Conservation (phyloP, 306 rosid species). For the Vachellia pachyceras region DNA sequence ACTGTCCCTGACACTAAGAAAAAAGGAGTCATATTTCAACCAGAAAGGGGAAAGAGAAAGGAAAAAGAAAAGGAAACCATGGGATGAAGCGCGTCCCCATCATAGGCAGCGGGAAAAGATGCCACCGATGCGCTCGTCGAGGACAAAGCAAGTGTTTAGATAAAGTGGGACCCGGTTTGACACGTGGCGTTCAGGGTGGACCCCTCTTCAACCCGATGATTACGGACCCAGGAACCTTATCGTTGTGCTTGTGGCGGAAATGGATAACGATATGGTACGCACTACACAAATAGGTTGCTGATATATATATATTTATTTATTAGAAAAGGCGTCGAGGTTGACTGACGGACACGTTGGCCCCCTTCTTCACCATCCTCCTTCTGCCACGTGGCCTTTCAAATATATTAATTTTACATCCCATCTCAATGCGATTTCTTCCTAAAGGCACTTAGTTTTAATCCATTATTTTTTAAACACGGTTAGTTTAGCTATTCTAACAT, state of each 20-base stretch:
- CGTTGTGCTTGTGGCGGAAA: not conserved
- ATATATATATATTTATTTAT: not conserved
- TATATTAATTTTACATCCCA: too few species aligned
- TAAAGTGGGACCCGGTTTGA: slow-evolving; percentile 41
- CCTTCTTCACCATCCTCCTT: not conserved
- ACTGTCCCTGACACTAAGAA: too few species aligned
- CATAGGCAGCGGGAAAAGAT: not conserved
- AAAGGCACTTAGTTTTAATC: too few species aligned
- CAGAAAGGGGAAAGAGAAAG: not conserved
- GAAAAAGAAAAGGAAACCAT: not conserved
- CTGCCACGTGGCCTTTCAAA: not conserved
- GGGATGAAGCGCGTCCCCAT: not conserved
- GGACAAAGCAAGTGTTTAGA: slow-evolving; percentile 6
- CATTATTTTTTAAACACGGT: too few species aligned
- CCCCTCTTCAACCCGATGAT: slow-evolving; percentile 1
- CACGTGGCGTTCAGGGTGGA: not conserved
- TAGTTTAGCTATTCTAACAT: too few species aligned
- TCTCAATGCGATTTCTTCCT: too few species aligned
- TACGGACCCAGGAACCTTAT: too few species aligned
- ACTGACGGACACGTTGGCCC: not conserved
- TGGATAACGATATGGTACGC: not conserved
- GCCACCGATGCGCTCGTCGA: not conserved
- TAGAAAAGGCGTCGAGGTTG: not conserved
- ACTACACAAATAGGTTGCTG: not conserved
- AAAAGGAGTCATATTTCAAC: not conserved